Percentiles rank a stretch among this genome's conserved stretches.
These are phyloP conservation scores for Oryza longistaminata DNA, from an alignment of 176 grass and related monocot species.

Conservation along the genomic window DNA sequence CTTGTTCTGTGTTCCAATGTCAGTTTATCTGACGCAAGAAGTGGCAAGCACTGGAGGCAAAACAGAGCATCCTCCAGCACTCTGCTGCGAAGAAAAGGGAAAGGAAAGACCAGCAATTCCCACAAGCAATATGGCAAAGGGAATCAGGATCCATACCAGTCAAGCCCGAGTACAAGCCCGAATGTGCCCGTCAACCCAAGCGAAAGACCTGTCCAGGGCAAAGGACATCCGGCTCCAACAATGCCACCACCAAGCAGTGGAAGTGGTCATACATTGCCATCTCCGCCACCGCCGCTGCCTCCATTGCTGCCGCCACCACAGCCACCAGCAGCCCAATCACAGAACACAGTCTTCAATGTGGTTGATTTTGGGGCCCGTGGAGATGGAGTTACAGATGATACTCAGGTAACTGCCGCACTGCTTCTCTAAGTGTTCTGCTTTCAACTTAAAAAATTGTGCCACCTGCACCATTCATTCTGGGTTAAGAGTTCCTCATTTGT, in stretches of 20 bases:
- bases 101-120: constrained; percentile 48
- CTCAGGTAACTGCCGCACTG: constrained; percentile 54
- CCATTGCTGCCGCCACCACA: not conserved
- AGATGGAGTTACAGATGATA: constrained; percentile 87
- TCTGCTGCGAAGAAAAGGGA: constrained; percentile 59
- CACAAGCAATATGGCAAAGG: constrained; percentile 39
- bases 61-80: constrained; percentile 44
- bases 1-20: constrained; percentile 43
- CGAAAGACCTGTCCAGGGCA: not conserved
- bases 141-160: constrained; percentile 32
- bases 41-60: constrained; percentile 60
- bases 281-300: not conserved
- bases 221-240: constrained; percentile 32
- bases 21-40: constrained; percentile 60
- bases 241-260: constrained; percentile 36
- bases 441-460: not conserved
- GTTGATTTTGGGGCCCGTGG: constrained; percentile 80
- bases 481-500: not conserved
- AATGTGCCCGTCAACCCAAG: constrained; percentile 16
- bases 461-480: constrained; percentile 33
- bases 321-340: not conserved
- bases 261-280: not conserved
- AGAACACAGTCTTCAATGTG: constrained; percentile 51
- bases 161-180: constrained; percentile 28
- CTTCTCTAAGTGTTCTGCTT: constrained; percentile 9